phyloP scores from a whole-genome alignment of 2,329 filamentous ascomycete genomes.

The Microcera coccophila region DNA sequence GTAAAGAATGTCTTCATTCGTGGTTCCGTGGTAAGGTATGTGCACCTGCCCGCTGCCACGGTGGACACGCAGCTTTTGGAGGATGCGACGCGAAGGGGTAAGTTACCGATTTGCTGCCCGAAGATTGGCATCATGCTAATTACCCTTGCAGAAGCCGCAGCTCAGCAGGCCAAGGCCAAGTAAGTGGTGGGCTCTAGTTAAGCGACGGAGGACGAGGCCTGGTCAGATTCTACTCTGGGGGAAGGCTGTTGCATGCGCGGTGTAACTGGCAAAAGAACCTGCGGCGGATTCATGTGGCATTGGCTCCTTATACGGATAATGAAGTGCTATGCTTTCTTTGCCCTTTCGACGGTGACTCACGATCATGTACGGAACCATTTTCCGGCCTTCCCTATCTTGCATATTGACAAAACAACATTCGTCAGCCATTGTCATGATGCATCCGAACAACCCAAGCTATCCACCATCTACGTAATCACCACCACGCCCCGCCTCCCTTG shows the following conservation, averaged over 20 bases:
- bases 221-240: slow-evolving; percentile 8
- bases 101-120: slow-evolving; percentile 15
- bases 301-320: slow-evolving; percentile 29
- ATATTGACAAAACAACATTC: too few relatives aligned
- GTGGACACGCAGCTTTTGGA: slow-evolving; percentile 85
- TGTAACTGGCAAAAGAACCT: slow-evolving; percentile 16
- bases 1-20: slow-evolving; percentile 97
- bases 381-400: too few relatives aligned
- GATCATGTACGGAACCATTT: too few relatives aligned
- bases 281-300: slow-evolving; percentile 20
- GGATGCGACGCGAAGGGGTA: slow-evolving; percentile 85
- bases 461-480: too few relatives aligned
- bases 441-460: too few relatives aligned
- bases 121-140: slow-evolving; percentile 6
- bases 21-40: slow-evolving; percentile 88
- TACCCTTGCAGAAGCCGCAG: slow-evolving; percentile 48
- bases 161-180: slow-evolving; percentile 55
- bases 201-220: slow-evolving; percentile 1
- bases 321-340: slow-evolving; percentile 19
- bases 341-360: not conserved
- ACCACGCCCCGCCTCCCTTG: slow-evolving; percentile 39
- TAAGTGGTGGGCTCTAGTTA: slow-evolving; percentile 26
- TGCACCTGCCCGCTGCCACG: slow-evolving; percentile 76
- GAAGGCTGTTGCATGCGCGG: slow-evolving; percentile 14
- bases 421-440: too few relatives aligned